Conservation (phyloP, 2,329 filamentous ascomycete species). For the Cladosporium halotolerans region DNA sequence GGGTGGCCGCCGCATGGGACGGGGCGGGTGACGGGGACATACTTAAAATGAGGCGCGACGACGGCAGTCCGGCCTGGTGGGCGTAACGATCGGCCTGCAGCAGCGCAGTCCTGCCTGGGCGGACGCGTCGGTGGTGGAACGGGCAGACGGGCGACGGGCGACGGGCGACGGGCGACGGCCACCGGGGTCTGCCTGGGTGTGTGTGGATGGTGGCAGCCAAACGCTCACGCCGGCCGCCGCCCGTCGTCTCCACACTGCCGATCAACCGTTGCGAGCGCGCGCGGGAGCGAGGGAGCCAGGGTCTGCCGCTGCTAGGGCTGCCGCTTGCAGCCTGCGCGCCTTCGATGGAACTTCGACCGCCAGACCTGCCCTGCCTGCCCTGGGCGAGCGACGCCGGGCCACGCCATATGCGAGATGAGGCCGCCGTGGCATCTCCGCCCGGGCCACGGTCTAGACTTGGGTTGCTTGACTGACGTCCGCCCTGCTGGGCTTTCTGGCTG, state of each 20-base stretch:
- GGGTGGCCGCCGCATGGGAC: constrained; percentile 8
- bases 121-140: neutral
- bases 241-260: constrained; percentile 5
- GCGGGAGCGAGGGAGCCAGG: neutral
- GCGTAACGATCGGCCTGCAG: constrained; percentile 6
- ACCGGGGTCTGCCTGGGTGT: too few relatives aligned
- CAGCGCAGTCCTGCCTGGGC: constrained; percentile 4
- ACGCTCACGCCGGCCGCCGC: too few relatives aligned
- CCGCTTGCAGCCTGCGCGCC: neutral
- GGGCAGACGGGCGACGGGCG: too few relatives aligned
- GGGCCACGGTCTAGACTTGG: constrained; percentile 5
- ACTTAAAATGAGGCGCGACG: constrained; percentile 11
- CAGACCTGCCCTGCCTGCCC: neutral
- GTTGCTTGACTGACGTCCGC: neutral
- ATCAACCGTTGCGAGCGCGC: constrained; percentile 4
- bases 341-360: constrained; percentile 5
- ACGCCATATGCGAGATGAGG: constrained; percentile 9
- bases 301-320: constrained; percentile 2
- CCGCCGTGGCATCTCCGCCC: neutral
- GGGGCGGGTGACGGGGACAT: constrained; percentile 16
- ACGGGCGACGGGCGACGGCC: too few relatives aligned
- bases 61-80: neutral
- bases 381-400: neutral
- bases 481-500: neutral
- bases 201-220: too few relatives aligned